Base-by-base conservation (phyloP, 805 yeast genomes). In the Lachancea meyersii region DNA sequence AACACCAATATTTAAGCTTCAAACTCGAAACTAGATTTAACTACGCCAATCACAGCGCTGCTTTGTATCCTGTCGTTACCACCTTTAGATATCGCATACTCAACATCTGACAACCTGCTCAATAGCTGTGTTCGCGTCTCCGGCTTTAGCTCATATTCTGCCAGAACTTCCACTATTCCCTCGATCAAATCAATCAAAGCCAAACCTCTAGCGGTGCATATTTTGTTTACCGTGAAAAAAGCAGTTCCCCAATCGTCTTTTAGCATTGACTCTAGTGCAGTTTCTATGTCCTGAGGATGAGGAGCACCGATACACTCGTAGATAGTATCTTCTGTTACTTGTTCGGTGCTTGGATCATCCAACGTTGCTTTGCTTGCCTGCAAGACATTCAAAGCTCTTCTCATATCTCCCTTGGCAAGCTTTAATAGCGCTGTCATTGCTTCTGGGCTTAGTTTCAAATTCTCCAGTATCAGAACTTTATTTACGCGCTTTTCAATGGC, bases 301-400 rank as follows among this genome's bases (percentile, higher is more conserved):
- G 98, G 97, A 1, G 95, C 89, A 1, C 99, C 99, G 24, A 93
- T 82, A 60, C 97, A 89, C 49, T 89, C 96, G 61, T 86, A 93
- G 28, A 93, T 80, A 79, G 85, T 81, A 42, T 78, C 80, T 23
- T 74, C 76, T 22, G 82, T 75, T 31, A 93, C 82, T 38, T 75
- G 77, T 26, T 72, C 77, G 2, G 65, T 65, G 6, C 58, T 71
- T 19, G 64, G 66, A 22, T 61, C 60, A 26, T 76, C 78, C 16
- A 76, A 58, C 1, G 95, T 85, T 0, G 96, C 89, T 48, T 83
- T 77, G 62, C 97, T 86, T 0, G 97, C 95, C 64, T 93, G 99
- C 45, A 93, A 65, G 4, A 93, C 96, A 57, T 93, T 93, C 53
- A 93, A 71, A 1, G 95, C 95, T 39, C 86, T 77, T 68, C 99